A percentile compares a stretch with the other conserved stretches of the same genome.
Conservation (phyloP, 148 eudicot species). For the Rhododendron griersonianum region DNA sequence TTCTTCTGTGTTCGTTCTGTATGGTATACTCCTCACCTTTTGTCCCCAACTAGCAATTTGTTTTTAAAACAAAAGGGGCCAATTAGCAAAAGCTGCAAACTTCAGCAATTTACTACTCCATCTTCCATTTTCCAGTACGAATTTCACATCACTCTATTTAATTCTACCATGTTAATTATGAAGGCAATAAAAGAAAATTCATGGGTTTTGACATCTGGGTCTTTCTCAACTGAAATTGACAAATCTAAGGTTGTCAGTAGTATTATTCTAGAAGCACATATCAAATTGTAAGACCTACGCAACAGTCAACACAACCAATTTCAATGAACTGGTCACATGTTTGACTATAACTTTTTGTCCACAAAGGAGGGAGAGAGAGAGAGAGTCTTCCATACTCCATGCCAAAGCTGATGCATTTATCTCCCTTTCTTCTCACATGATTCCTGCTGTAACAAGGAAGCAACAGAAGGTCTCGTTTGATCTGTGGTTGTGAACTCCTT, state of each 20-base stretch:
- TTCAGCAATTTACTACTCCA: background rate
- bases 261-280: background rate
- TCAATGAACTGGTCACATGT: slow-evolving; percentile 29
- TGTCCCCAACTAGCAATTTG: background rate
- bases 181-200: background rate
- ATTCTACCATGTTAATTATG: background rate
- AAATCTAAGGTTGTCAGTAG: background rate
- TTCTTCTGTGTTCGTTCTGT: background rate
- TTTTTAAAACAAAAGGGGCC: background rate
- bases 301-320: slow-evolving; percentile 6
- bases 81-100: background rate
- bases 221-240: background rate
- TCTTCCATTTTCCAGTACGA: background rate
- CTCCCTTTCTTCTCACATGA: slow-evolving; percentile 27
- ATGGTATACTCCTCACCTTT: background rate
- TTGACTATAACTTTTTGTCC: slow-evolving; percentile 22
- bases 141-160: background rate
- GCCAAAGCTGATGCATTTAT: slow-evolving; percentile 9
- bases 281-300: background rate
- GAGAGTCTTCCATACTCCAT: slow-evolving; percentile 1
- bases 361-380: slow-evolving; percentile 4
- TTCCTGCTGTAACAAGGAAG: slow-evolving; percentile 13
- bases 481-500: slow-evolving; percentile 13
- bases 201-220: background rate
- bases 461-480: slow-evolving; percentile 16